A percentile compares a stretch with the other conserved stretches of the same genome.
phyloP scores from a whole-genome alignment of 2,329 filamentous ascomycete species.

The Alternaria triticina region DNA sequence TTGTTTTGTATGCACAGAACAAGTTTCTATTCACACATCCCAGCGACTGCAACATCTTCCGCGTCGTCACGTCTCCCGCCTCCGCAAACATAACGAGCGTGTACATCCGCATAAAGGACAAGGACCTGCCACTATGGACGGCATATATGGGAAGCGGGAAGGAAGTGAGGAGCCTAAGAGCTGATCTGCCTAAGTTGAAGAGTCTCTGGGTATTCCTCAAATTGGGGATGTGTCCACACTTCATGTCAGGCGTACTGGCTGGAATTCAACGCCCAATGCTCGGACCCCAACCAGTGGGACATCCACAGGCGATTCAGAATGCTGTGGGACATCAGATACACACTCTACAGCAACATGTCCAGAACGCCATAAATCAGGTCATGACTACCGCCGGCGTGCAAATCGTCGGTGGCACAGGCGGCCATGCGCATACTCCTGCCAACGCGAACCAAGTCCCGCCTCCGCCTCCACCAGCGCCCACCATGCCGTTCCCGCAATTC shows the following conservation, averaged over 20 bases:
- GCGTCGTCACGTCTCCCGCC: constrained; percentile 39
- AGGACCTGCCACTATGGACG: constrained; percentile 47
- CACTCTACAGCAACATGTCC: constrained; percentile 34
- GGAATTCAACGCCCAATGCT: not conserved
- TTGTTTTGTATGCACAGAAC: constrained; percentile 45
- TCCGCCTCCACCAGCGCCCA: constrained; percentile 26
- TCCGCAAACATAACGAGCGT: constrained; percentile 37
- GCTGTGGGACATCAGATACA: constrained; percentile 35
- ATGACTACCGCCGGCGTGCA: constrained; percentile 18
- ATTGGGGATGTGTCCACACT: constrained; percentile 23
- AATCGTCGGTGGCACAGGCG: not conserved
- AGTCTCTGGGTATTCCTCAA: constrained; percentile 45
- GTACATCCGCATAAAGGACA: constrained; percentile 46
- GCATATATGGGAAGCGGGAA: constrained; percentile 43
- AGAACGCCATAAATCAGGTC: constrained; percentile 24
- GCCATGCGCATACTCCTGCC: constrained; percentile 1
- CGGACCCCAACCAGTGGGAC: constrained; percentile 1
- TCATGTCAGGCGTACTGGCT: constrained; percentile 16
- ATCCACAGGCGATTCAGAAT: constrained; percentile 33
- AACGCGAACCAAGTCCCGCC: constrained; percentile 14
- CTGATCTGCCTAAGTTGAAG: constrained; percentile 46
- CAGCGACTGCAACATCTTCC: constrained; percentile 50
- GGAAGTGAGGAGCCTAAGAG: constrained; percentile 36
- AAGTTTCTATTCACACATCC: constrained; percentile 49
- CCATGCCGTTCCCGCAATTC: constrained; percentile 32